A percentile compares a stretch with the other conserved stretches of the same genome.
Evolutionary conservation across 129 eudicot genomes (phyloP).

Genomic region (Logfia minima): DNA sequence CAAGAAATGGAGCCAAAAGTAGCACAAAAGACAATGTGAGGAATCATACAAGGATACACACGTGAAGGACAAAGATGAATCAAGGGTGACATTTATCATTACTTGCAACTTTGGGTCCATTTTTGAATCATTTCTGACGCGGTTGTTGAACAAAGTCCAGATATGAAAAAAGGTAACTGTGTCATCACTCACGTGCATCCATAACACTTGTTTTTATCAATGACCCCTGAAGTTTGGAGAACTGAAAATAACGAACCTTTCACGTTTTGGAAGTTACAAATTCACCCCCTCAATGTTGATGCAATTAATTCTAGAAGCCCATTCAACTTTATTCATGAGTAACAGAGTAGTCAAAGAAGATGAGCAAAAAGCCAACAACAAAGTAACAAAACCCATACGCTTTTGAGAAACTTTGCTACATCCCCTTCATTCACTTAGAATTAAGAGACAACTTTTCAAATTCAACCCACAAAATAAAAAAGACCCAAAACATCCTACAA

Average conservation of each 20-base stretch:
- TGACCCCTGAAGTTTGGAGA: constrained; percentile 16
- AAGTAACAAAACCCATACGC: constrained; percentile 26
- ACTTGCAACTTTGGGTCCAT: constrained; percentile 8
- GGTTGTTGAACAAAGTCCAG: constrained; percentile 10
- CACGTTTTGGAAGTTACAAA: constrained; percentile 13
- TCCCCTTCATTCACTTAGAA: constrained; percentile 38
- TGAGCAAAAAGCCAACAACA: constrained; percentile 19
- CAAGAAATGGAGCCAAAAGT: neutral
- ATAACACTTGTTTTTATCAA: neutral
- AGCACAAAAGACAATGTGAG: neutral
- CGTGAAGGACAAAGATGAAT: neutral
- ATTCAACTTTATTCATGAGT: neutral
- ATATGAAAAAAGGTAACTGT: constrained; percentile 12
- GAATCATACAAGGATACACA: constrained; percentile 27
- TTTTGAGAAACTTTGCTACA: constrained; percentile 49
- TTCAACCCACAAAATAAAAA: constrained; percentile 31
- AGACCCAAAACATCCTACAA: constrained; percentile 56
- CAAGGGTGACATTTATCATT: constrained; percentile 4
- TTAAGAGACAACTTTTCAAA: constrained; percentile 31
- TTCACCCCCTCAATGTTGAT: constrained; percentile 23
- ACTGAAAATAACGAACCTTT: constrained; percentile 6
- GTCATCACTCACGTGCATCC: constrained; percentile 25
- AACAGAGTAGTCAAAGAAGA: constrained; percentile 16
- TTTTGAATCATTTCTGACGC: constrained; percentile 9
- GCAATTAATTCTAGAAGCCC: constrained; percentile 15